Evolutionary conservation across 805 yeast species (phyloP).

Genomic region (Sporopachydermia lactativora): DNA sequence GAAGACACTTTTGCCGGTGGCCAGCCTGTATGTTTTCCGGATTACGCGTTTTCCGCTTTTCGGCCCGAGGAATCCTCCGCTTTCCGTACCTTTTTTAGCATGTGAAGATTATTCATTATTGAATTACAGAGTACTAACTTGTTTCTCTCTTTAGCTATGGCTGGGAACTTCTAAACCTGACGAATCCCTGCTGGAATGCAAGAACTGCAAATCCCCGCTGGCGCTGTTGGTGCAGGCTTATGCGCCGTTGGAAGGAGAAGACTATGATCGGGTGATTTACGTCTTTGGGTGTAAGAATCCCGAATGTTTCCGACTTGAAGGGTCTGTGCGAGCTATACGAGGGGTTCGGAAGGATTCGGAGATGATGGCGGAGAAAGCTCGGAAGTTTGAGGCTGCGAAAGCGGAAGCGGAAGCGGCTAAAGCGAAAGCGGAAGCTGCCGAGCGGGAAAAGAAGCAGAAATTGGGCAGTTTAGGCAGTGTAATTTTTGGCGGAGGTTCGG

Average conservation of each 20-base stretch:
- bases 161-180: slow-evolving; percentile 46
- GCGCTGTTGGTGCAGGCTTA: slow-evolving; percentile 64
- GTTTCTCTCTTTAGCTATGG: slow-evolving; percentile 37
- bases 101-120: too few relatives aligned
- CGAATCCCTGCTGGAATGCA: slow-evolving; percentile 39
- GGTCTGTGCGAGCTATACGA: slow-evolving; percentile 63
- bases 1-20: slow-evolving; percentile 65
- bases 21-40: slow-evolving; percentile 36
- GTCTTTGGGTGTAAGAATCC: slow-evolving; percentile 59
- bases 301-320: slow-evolving; percentile 53
- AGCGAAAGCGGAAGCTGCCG: slow-evolving; percentile 26
- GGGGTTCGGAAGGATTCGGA: slow-evolving; percentile 53
- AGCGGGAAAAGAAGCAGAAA: slow-evolving; percentile 29
- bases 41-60: too few relatives aligned
- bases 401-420: slow-evolving; percentile 15
- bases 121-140: too few relatives aligned
- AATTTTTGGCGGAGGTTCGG: slow-evolving; percentile 19
- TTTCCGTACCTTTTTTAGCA: too few relatives aligned
- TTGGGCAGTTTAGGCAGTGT: slow-evolving; percentile 25
- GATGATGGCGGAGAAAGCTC: slow-evolving; percentile 21
- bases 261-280: slow-evolving; percentile 72
- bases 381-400: slow-evolving; percentile 4
- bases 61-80: too few relatives aligned
- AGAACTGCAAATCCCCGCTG: slow-evolving; percentile 47
- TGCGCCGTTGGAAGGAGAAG: slow-evolving; percentile 58